Evolutionary conservation across 192 early-diverging fungal species (phyloP).

Genomic region (Kappamyces sp.): DNA sequence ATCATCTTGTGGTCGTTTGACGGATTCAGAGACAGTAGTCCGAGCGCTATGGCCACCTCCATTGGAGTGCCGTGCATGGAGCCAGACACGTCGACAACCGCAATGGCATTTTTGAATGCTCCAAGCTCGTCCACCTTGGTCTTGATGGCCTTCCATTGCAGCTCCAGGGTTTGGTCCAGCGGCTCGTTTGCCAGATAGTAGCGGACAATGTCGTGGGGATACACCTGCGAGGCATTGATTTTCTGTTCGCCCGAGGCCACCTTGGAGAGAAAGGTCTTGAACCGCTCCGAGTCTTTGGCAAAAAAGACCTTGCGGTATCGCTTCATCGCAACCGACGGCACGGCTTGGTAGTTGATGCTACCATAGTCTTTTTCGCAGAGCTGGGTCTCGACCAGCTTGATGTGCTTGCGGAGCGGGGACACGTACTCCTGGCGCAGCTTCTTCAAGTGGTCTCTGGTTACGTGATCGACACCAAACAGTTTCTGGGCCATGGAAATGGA

Average conservation of each 20-base stretch:
- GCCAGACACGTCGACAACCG: not conserved
- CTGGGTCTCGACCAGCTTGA: not conserved
- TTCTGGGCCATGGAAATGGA: not conserved
- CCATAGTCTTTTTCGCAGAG: not conserved
- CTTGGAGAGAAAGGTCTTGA: not conserved
- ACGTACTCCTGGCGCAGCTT: not conserved
- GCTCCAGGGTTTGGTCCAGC: not conserved
- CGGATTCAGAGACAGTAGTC: not conserved
- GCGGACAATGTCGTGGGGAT: not conserved
- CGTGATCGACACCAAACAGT: not conserved
- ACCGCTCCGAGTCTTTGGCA: not conserved
- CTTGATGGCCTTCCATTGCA: not conserved
- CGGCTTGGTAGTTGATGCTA: not conserved
- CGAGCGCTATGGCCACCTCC: not conserved
- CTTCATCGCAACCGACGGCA: conserved; percentile 6
- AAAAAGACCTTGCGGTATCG: not conserved
- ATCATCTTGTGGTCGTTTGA: conserved; percentile 2
- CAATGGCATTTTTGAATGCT: not conserved
- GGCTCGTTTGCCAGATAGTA: not conserved
- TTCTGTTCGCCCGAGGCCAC: not conserved
- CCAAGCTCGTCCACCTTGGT: not conserved
- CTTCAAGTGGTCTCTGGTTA: not conserved
- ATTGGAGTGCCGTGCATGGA: conserved; percentile 6
- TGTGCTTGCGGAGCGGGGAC: not conserved
- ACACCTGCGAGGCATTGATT: not conserved